phyloP scores from a whole-genome alignment of 1,284 basidiomycete genomes.

The Sanguinoderma infundibulare region DNA sequence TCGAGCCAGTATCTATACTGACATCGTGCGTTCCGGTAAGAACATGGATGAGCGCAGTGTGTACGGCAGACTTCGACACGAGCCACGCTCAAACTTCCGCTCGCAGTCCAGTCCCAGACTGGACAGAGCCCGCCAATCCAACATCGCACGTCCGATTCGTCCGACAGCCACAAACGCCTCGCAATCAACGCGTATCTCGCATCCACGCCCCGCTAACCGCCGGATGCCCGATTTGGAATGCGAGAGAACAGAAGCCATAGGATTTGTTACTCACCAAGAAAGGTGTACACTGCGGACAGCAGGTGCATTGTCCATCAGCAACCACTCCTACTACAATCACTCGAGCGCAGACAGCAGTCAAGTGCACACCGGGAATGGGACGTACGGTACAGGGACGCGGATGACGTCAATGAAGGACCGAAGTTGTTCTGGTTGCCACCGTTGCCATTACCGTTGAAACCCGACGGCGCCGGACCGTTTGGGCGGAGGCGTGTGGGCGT shows the following conservation, averaged over 20 bases:
- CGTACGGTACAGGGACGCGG: slow-evolving; percentile 32
- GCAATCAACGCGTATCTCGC: not conserved
- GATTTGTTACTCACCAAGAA: slow-evolving; percentile 34
- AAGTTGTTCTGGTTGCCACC: slow-evolving; percentile 14
- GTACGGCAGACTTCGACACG: slow-evolving; percentile 8
- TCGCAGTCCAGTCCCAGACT: slow-evolving; percentile 7
- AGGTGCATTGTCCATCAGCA: slow-evolving; percentile 10
- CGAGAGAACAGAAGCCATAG: not conserved
- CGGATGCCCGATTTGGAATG: not conserved
- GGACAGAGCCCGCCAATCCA: not conserved
- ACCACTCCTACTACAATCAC: slow-evolving; percentile 10
- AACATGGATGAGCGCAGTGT: slow-evolving; percentile 11
- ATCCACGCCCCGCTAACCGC: slow-evolving; percentile 4
- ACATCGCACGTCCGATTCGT: slow-evolving; percentile 14
- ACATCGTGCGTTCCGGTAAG: not conserved
- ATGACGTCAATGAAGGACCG: slow-evolving; percentile 26
- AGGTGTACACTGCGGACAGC: slow-evolving; percentile 38
- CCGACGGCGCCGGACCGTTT: not conserved
- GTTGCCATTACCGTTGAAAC: not conserved
- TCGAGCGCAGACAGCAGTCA: slow-evolving; percentile 12
- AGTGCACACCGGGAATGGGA: not conserved
- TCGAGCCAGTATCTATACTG: slow-evolving; percentile 11
- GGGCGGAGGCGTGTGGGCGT: not conserved
- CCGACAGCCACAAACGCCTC: slow-evolving; percentile 4
- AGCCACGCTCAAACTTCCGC: slow-evolving; percentile 10